Evolutionary conservation across 495 filamentous ascomycete genomes (phyloP), one percentile per base, ranked within the genome.

Genomic region (Podospora didyma): DNA sequence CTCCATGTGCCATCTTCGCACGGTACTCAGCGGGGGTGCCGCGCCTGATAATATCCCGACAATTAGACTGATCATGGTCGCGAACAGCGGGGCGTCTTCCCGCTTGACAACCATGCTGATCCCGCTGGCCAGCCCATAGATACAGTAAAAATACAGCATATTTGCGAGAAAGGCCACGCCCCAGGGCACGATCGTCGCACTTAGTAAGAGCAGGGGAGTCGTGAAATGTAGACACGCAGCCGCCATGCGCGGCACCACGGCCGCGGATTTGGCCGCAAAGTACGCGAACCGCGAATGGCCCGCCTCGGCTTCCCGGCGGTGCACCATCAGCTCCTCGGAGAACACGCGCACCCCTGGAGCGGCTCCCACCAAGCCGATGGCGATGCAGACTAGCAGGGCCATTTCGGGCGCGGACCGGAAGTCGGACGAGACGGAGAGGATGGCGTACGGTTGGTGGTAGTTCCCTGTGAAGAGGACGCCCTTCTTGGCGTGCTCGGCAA

Each of bases 221-320:
- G 79, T 77, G 69, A 83, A 84, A 64, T 86, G 82, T 19, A 83
- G 61, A 50, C 71, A 73, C 4, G 70, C 75, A n/a, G 83, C 63
- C 0, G 72, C 56, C 67, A 84, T 80, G 6, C 81, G 66, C 1
- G 75, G 71, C 1, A 80, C 16, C 0, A 75, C 75, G 0, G 74
- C 69, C 1, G 84, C 11, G 16, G 76, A 70, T 62, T 86, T 86
- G n/a, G 78, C 81, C 0, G 82, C 28, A 67, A 79, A 85, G 56
- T 84, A 83, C 0, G 82, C 79, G 37, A 74, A 63, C 21, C 73
- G 60, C 49, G 78, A 82, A 60, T 86, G 82, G 0, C 82, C 79
- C 0, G 76, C 71, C 23, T 77, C 73, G 0, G 77, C 68, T 64
- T 83, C 81, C 1, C 80, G 76, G 24, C 69, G 69, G 55, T 78